Evolutionary conservation across 2,329 filamentous ascomycete species (phyloP).

Genomic region (Aquanectria penicillioides): DNA sequence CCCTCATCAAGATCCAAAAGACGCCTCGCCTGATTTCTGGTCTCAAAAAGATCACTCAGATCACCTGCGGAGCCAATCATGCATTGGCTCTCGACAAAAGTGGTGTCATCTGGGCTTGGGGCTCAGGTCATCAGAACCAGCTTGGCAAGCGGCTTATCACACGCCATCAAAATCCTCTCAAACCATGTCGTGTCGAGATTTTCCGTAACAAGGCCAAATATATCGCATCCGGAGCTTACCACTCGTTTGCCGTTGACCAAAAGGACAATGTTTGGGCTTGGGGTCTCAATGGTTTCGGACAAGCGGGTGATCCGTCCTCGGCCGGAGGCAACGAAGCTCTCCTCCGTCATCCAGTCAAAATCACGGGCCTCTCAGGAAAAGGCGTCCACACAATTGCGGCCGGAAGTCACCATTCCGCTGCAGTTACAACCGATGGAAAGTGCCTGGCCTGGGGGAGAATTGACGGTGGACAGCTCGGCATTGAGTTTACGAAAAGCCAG

Average conservation of each 20-base stretch:
- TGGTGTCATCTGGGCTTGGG: conserved; percentile 48
- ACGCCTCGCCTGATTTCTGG: conserved; percentile 60
- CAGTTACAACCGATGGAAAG: conserved; percentile 59
- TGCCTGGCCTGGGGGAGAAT: conserved; percentile 66
- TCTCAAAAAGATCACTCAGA: conserved; percentile 67
- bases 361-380: conserved; percentile 68
- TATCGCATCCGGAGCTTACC: conserved; percentile 74
- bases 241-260: conserved; percentile 77
- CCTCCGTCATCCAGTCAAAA: conserved; percentile 64
- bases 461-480: conserved; percentile 60
- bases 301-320: conserved; percentile 65
- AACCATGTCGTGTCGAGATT: conserved; percentile 10
- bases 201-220: conserved; percentile 62
- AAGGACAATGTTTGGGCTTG: conserved; percentile 76
- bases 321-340: conserved; percentile 59
- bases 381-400: conserved; percentile 72
- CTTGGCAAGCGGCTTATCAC: conserved; percentile 61
- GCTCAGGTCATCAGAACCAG: conserved; percentile 54
- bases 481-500: conserved; percentile 59
- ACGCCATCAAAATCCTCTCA: conserved; percentile 48
- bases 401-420: conserved; percentile 74
- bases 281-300: conserved; percentile 84
- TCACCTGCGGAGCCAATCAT: conserved; percentile 73
- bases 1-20: conserved; percentile 55
- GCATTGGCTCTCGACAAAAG: conserved; percentile 69